phyloP scores from a whole-genome alignment of 805 yeast species.

The Scheffersomyces spartinae region DNA sequence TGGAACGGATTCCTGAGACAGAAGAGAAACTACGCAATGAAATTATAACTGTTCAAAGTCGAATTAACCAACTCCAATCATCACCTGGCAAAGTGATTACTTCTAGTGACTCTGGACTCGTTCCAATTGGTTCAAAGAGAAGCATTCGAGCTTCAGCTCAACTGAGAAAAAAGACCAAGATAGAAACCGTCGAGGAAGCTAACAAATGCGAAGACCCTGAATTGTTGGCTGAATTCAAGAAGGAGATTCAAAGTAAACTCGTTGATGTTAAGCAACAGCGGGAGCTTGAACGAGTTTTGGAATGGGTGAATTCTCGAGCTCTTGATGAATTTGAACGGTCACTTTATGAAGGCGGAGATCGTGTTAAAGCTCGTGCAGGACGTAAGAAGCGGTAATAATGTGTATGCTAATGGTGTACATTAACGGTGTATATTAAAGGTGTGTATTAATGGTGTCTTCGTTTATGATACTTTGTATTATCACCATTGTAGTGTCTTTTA shows the following conservation, averaged over 20 bases:
- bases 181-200: constrained; percentile 7
- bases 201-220: constrained; percentile 15
- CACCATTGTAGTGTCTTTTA: constrained; percentile 6
- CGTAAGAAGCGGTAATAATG: not conserved
- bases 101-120: constrained; percentile 8
- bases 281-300: constrained; percentile 35
- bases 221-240: constrained; percentile 18
- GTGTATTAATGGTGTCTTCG: constrained; percentile 8
- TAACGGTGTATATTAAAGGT: constrained; percentile 1
- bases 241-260: too few relatives aligned
- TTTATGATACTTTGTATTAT: constrained; percentile 2
- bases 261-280: too few relatives aligned
- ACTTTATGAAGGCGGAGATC: constrained; percentile 47
- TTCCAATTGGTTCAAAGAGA: constrained; percentile 7
- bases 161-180: constrained; percentile 8
- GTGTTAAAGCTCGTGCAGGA: constrained; percentile 10
- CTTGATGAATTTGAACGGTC: constrained; percentile 37
- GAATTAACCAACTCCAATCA: constrained; percentile 9
- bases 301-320: constrained; percentile 56
- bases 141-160: constrained; percentile 5
- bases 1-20: constrained; percentile 31
- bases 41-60: constrained; percentile 18
- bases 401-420: not conserved
- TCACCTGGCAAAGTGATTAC: constrained; percentile 4
- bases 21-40: constrained; percentile 31